Conservation (phyloP, 352 stramenopile species). For the Phytophthora melonis region DNA sequence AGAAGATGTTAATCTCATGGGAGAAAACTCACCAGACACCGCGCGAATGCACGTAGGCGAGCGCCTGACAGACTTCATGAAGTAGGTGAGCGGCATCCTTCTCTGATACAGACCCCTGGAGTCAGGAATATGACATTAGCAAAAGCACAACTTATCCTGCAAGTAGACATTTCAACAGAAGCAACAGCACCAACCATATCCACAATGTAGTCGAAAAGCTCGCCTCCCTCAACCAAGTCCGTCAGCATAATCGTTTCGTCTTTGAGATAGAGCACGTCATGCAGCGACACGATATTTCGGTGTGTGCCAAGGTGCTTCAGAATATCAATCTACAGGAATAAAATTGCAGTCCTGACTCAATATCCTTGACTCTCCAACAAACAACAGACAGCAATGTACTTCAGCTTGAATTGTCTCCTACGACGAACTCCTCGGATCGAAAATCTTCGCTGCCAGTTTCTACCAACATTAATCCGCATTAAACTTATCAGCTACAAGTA, state of each 20-base stretch:
- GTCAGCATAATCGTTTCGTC: constrained; percentile 85
- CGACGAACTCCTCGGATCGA: constrained; percentile 69
- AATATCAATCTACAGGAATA: constrained; percentile 58
- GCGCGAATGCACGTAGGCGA: constrained; percentile 77
- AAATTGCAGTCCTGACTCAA: not conserved
- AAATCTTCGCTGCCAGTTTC: constrained; percentile 78
- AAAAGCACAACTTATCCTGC: too few species aligned
- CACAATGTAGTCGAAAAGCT: constrained; percentile 87
- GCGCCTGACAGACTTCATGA: constrained; percentile 61
- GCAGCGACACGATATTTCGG: constrained; percentile 75
- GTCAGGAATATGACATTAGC: too few species aligned
- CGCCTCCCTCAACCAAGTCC: constrained; percentile 77
- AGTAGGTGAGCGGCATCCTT: constrained; percentile 74
- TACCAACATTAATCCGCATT: constrained; percentile 20
- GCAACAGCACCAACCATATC: constrained; percentile 47
- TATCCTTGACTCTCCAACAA: not conserved
- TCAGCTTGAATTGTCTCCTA: constrained; percentile 67
- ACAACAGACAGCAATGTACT: constrained; percentile 26
- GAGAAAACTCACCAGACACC: constrained; percentile 63
- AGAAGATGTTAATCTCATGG: not conserved
- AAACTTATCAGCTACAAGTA: constrained; percentile 10
- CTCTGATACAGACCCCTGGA: constrained; percentile 77
- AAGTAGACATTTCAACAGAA: too few species aligned
- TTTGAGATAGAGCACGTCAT: constrained; percentile 68
- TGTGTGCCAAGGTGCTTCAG: constrained; percentile 67